Base-by-base conservation (phyloP, 495 filamentous ascomycete species). In the Aspergillus ellipticus region DNA sequence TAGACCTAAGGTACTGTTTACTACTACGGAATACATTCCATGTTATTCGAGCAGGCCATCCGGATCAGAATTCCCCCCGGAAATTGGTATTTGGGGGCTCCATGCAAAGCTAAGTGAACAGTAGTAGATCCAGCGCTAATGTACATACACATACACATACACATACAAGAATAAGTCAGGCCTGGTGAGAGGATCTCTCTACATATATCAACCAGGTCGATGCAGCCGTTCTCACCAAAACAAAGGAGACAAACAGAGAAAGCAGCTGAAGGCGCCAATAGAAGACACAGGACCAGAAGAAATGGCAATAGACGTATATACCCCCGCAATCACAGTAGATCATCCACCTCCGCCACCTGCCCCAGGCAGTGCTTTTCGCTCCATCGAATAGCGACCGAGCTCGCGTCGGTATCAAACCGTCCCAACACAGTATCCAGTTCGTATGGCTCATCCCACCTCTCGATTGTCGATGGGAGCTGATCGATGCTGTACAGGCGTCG, bases 391-490 rank as follows among this genome's bases (percentile, higher is more conserved):
- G 46, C 43, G n/a, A 59, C 54, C 3, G 57, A 46, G 0, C 55
- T 47, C 22, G 51, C 35, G 17, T 57, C 19, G 9, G 35, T 52
- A 21, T 65, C 51, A 37, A 65, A 59, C 6, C 41, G 53, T 4
- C 60, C 62, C 13, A 63, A 46, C 16, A 62, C 45, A 5, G 49
- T 51, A 22, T 69, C 64, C 43, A 72, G 54, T 49, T 69, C 69
- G 51, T 62, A 66, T 41, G 65, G 64, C 56, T 69, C 69, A 26
- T 72, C 66, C 69, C 69, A 72, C n/a, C 22, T 0, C 41, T 54
- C 53, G 6, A 66, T 42, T 5, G 20, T 47, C 51, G 53, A 26
- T 15, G 16, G 28, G 13, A 69, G 29, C 28, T 47, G 53, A 1
- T 31, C 7, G 28, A 53, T 13, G 10, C 57, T 42, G 43, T 56